Percentiles rank a stretch among this genome's conserved stretches.
These are phyloP conservation scores for Amylostereum areolatum DNA, from an alignment of 1,284 basidiomycete genomes.

Conservation along the genomic window DNA sequence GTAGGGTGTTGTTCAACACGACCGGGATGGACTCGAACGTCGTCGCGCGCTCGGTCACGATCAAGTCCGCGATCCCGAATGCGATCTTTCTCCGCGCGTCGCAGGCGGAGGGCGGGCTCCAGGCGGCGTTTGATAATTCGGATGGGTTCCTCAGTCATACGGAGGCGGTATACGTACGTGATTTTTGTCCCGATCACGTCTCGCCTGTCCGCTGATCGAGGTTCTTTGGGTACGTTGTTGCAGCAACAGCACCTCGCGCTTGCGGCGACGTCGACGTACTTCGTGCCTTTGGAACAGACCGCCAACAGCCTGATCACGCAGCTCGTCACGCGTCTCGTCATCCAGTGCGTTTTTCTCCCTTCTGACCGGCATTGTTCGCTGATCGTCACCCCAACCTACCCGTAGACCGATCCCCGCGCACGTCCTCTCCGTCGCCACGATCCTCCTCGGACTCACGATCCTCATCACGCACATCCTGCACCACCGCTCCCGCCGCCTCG, in stretches of 20 bases:
- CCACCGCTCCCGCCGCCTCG: slow-evolving; percentile 35
- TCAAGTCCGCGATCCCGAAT: slow-evolving; percentile 42
- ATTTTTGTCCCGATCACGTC: no score
- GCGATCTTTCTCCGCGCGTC: slow-evolving; percentile 48
- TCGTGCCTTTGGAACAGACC: slow-evolving; percentile 31
- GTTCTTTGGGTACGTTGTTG: no score
- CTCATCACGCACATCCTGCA: slow-evolving; percentile 41
- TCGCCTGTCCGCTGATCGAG: slow-evolving; percentile 1
- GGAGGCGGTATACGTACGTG: slow-evolving; percentile 42
- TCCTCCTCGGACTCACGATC: slow-evolving; percentile 43
- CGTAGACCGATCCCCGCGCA: slow-evolving; percentile 44
- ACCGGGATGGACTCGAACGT: slow-evolving; percentile 33
- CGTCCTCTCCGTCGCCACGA: slow-evolving; percentile 29
- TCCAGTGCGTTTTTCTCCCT: slow-evolving; percentile 41
- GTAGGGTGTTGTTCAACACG: slow-evolving; percentile 38
- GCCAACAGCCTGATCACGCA: slow-evolving; percentile 33
- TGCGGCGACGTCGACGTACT: slow-evolving; percentile 50
- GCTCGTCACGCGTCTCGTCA: slow-evolving; percentile 39
- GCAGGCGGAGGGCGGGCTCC: slow-evolving; percentile 29
- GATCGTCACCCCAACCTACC: background rate
- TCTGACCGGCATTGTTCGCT: background rate
- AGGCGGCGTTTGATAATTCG: slow-evolving; percentile 38
- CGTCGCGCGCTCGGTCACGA: slow-evolving; percentile 40
- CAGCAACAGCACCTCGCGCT: slow-evolving; percentile 50
- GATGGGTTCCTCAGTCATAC: slow-evolving; percentile 50